Percentiles rank a stretch among this genome's conserved stretches.
Evolutionary conservation across 768 basidiomycete species (phyloP).

Genomic region (Lactarius hengduanensis): DNA sequence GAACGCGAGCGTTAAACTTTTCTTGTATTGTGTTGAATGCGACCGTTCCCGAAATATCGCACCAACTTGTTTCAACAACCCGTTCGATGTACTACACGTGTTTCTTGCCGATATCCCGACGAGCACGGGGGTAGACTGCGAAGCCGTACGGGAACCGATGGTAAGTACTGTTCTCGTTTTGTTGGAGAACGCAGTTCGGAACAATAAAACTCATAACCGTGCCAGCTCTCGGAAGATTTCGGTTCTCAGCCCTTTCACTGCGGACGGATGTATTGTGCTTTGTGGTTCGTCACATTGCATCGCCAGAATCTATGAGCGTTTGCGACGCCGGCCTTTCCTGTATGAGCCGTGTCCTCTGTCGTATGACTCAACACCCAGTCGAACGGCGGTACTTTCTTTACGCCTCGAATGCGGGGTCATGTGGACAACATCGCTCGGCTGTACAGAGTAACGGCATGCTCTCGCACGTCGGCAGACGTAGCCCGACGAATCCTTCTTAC

Average conservation of each 20-base stretch:
- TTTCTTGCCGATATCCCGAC: conserved; percentile 20
- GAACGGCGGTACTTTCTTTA: conserved; percentile 28
- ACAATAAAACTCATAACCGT: background rate
- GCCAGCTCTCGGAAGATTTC: conserved; percentile 29
- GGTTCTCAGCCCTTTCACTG: conserved; percentile 30
- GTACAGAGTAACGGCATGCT: conserved; percentile 6
- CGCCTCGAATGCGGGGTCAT: conserved; percentile 6
- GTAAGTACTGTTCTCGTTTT: background rate
- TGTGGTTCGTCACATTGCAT: conserved; percentile 29
- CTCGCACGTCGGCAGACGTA: conserved; percentile 18
- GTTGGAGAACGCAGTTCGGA: background rate
- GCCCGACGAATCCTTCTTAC: conserved; percentile 1
- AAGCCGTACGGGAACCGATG: conserved; percentile 16
- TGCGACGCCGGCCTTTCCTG: conserved; percentile 29
- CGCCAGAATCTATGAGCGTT: conserved; percentile 31
- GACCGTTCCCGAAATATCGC: background rate
- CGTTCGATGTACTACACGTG: conserved; percentile 1
- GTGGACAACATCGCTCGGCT: conserved; percentile 19
- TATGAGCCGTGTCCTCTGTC: conserved; percentile 20
- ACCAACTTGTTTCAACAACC: background rate
- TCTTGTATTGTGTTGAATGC: conserved; percentile 8
- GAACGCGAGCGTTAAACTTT: conserved; percentile 24
- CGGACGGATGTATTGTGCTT: conserved; percentile 28
- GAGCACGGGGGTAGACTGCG: conserved; percentile 23
- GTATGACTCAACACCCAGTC: conserved; percentile 29